Evolutionary conservation across 2,329 filamentous ascomycete species (phyloP), one percentile per base, ranked within the genome.

Genomic region (Akanthomyces uredinophilus): DNA sequence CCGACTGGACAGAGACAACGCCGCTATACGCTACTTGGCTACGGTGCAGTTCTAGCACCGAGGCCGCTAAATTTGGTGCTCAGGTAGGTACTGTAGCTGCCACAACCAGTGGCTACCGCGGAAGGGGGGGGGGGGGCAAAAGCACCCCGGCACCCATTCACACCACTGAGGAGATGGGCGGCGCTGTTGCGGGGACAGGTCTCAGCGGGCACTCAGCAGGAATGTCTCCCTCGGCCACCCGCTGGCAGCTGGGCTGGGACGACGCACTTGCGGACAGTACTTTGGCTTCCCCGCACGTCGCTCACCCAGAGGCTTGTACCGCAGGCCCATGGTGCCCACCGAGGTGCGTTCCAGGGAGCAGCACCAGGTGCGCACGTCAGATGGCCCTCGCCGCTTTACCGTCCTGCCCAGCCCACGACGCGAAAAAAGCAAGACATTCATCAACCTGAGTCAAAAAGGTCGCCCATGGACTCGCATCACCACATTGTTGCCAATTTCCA

Each of bases 391-490:
- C 55, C 32, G 55, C 55, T 58, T 58, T 35, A 54, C 16, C 24
- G 7, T 35, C 43, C 22, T 10, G n/a, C 13, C 43, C 43, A 6
- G 44, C 22, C 44, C 22, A 13, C 44, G 35, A 54, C 14, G 51
- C 22, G 24, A 32, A 56, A 54, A 50, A 59, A 59, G 56, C 56
- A 59, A 59, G 56, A 59, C 56, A 59, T 24, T 51, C 22, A 54
- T 61, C 43, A 47, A n/a, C 24, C 51, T 54, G 59, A 61, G 59
- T 61, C 59, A 61, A 61, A 46, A 61, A 46, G 47, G 47, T 47
- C 22, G n/a, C 41, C 20, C 46, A 27, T 46, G 22, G 41, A 24
- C 24, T 20, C 39, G 5, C 37, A n/a, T 18, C n/a, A 41, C 32
- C 35, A 43, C 47, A 44, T 46, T 47, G 47, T 37, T 54, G 59